Evolutionary conservation across 164 flowering plant genomes (phyloP).

Genomic region (Echeveria elegans): DNA sequence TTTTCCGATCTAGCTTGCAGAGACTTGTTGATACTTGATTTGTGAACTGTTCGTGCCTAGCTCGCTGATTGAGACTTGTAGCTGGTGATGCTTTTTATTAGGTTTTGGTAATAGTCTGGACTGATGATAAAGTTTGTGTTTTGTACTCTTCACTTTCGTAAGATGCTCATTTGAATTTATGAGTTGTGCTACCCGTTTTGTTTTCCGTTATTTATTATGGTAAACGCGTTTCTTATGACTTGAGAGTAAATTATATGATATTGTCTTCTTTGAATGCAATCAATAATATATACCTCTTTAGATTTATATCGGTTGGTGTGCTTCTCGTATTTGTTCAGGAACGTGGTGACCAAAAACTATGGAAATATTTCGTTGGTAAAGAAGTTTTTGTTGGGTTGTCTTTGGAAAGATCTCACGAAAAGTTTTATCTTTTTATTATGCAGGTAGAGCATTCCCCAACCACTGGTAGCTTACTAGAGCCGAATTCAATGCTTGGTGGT

Average conservation of each 20-base stretch:
- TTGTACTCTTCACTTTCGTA: background rate
- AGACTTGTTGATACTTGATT: too few species aligned
- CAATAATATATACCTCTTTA: background rate
- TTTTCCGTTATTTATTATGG: background rate
- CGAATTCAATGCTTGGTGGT: conserved; percentile 8
- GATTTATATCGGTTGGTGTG: background rate
- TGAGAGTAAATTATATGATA: background rate
- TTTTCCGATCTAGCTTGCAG: background rate
- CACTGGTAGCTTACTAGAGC: conserved; percentile 11
- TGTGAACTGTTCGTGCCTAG: too few species aligned
- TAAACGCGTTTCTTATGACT: background rate
- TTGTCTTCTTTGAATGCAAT: background rate
- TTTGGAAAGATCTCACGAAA: background rate
- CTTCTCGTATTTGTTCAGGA: background rate
- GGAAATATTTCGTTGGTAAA: background rate
- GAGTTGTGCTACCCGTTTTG: background rate
- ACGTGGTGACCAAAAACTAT: background rate
- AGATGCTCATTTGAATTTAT: background rate
- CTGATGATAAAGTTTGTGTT: background rate
- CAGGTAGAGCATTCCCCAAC: conserved; percentile 17
- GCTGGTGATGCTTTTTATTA: too few species aligned
- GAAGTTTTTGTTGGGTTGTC: background rate
- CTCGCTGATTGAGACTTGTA: too few species aligned
- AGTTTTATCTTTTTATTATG: background rate
- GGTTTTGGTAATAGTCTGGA: too few species aligned